Base-by-base conservation (phyloP, 1,284 basidiomycete genomes). In the Papiliotrema flavescens region DNA sequence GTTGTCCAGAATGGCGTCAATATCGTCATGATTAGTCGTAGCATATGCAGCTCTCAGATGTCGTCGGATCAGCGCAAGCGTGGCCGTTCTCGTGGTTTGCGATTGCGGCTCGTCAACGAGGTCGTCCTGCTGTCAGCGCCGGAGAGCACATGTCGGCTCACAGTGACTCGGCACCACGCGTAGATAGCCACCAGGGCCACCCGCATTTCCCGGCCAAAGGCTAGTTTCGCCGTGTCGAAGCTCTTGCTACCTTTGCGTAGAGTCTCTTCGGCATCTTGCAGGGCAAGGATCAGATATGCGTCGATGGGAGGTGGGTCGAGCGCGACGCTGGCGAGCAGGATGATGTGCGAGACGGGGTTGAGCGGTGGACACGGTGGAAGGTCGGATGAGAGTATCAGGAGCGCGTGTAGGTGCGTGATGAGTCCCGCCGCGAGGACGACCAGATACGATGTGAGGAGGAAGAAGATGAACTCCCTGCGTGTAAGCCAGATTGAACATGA, bases 81-180 rank as follows among this genome's bases (percentile, higher is more conserved):
- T 64, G 14, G 44, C 22, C 36, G 45, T 13, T 3, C 28, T 26
- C 23, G 26, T 13, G 34, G 43, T 53, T 14, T 28, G 44, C n/a
- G 47, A 49, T 24, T 44, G 39, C 13, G 59, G 54, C 14, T 65
- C 61, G 42, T 70, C 68, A 15, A 70, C 63, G 39, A 70, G 50
- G 49, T 70, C 57, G 41, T 70, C 68, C 66, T 70, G 46, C 19
- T 19, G n/a, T 47, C 7, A 51, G 22, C 32, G 5, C 20, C 5
- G 17, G 20, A 22, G 24, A 17, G 39, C 44, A 19, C 14, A 14
- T 14, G 3, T n/a, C 2, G 2, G 64, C 70, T 63, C 48, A 72
- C 70, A 2, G 71, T 71, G 8, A 73, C 65, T 28, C 71, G 46
- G 44, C 69, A 71, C 71, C 71, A 73, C 19, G 67, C 66, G 48